phyloP scores from a whole-genome alignment of 805 yeast species.

The Candida stauntonica region DNA sequence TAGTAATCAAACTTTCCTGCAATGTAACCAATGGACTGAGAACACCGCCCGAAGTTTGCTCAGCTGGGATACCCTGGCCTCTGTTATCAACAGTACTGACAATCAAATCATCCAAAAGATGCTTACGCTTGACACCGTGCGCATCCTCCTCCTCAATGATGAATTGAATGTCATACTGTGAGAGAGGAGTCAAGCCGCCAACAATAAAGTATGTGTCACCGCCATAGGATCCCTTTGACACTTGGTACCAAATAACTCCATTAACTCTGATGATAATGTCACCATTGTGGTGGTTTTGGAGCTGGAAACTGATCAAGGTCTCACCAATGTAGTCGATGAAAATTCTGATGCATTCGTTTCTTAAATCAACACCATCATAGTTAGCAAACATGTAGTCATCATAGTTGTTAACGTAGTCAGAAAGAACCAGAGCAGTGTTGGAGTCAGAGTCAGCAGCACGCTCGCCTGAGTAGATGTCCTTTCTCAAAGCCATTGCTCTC shows the following conservation, averaged over 20 bases:
- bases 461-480: constrained; percentile 42
- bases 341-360: constrained; percentile 29
- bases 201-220: constrained; percentile 52
- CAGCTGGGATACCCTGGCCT: constrained; percentile 24
- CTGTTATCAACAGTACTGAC: constrained; percentile 32
- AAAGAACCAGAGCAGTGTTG: constrained; percentile 20
- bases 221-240: constrained; percentile 43
- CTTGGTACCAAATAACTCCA: constrained; percentile 68
- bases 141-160: constrained; percentile 31
- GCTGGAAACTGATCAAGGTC: constrained; percentile 47
- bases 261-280: constrained; percentile 49
- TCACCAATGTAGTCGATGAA: constrained; percentile 49
- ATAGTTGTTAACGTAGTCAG: constrained; percentile 22
- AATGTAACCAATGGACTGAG: constrained; percentile 60
- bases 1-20: constrained; percentile 60
- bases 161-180: constrained; percentile 56
- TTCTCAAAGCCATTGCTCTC: constrained; percentile 43
- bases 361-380: constrained; percentile 25
- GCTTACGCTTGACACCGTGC: constrained; percentile 28
- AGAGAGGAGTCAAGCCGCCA: constrained; percentile 59
- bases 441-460: constrained; percentile 17
- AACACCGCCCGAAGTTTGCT: constrained; percentile 31
- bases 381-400: constrained; percentile 30
- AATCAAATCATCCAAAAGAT: constrained; percentile 35
- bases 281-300: constrained; percentile 40